Conservation (phyloP, 2,329 filamentous ascomycete genomes). For the Penicillium sp. region DNA sequence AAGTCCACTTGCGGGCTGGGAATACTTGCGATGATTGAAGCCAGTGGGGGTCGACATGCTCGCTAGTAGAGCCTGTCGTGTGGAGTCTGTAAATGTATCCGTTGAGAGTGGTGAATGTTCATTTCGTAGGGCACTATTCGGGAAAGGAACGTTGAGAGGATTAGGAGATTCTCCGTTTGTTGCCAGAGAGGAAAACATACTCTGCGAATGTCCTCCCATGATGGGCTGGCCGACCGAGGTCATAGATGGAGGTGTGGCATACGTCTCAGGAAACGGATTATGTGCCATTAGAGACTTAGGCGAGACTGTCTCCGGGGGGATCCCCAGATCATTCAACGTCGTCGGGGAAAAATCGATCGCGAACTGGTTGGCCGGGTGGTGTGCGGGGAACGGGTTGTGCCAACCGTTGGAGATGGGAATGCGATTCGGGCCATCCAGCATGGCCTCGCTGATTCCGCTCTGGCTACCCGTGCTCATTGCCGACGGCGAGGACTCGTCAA, state of each 20-base stretch:
- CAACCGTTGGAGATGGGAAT: conserved; percentile 61
- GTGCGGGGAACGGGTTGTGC: conserved; percentile 68
- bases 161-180: conserved; percentile 48
- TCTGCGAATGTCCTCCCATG: conserved; percentile 62
- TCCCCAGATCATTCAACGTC: conserved; percentile 73
- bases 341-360: conserved; percentile 71
- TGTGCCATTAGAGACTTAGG: conserved; percentile 73
- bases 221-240: conserved; percentile 71
- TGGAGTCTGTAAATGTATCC: conserved; percentile 66
- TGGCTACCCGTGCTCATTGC: conserved; percentile 94
- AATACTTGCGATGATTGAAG: conserved; percentile 59
- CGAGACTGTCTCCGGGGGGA: conserved; percentile 70
- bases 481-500: conserved; percentile 92
- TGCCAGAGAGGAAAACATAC: conserved; percentile 50
- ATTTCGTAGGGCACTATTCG: conserved; percentile 63
- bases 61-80: conserved; percentile 61
- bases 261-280: conserved; percentile 66
- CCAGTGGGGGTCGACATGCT: conserved; percentile 61
- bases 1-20: conserved; percentile 58
- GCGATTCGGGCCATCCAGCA: conserved; percentile 75
- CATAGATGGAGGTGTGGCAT: conserved; percentile 75
- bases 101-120: conserved; percentile 62
- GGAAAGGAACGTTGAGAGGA: conserved; percentile 48
- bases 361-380: conserved; percentile 67
- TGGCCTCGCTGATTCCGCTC: conserved; percentile 74